phyloP scores from a whole-genome alignment of 2,329 filamentous ascomycete genomes.

The Aschersonia sp. region DNA sequence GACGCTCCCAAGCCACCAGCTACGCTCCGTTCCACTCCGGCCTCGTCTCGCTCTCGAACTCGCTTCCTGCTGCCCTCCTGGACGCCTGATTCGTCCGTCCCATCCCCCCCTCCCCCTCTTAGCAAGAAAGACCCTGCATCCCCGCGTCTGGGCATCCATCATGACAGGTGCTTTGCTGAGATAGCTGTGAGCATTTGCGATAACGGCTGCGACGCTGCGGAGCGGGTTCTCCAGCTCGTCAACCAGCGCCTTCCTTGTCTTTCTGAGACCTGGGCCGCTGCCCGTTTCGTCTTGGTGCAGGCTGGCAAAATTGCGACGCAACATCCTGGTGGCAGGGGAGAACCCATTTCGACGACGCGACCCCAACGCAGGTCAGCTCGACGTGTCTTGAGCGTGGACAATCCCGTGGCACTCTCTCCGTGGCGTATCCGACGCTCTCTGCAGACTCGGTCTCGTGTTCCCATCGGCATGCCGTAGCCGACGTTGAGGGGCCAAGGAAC shows the following conservation, averaged over 20 bases:
- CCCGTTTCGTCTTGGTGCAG: not conserved
- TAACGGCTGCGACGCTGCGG: not conserved
- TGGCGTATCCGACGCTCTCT: not conserved
- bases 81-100: not conserved
- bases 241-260: not conserved
- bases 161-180: not conserved
- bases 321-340: too few species aligned
- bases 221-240: not conserved
- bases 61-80: not conserved
- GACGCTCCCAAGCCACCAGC: too few species aligned
- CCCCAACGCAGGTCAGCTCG: not conserved
- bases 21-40: not conserved
- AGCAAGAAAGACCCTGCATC: not conserved
- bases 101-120: not conserved
- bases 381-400: not conserved
- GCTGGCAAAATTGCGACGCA: not conserved
- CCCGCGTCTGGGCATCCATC: not conserved
- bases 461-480: not conserved
- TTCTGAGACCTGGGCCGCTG: not conserved
- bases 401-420: not conserved
- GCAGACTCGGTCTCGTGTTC: not conserved
- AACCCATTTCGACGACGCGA: too few species aligned
- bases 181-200: not conserved
- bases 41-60: not conserved
- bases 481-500: not conserved